phyloP scores from a whole-genome alignment of 2,329 filamentous ascomycete genomes.

The Conoideocrella luteorostrata region DNA sequence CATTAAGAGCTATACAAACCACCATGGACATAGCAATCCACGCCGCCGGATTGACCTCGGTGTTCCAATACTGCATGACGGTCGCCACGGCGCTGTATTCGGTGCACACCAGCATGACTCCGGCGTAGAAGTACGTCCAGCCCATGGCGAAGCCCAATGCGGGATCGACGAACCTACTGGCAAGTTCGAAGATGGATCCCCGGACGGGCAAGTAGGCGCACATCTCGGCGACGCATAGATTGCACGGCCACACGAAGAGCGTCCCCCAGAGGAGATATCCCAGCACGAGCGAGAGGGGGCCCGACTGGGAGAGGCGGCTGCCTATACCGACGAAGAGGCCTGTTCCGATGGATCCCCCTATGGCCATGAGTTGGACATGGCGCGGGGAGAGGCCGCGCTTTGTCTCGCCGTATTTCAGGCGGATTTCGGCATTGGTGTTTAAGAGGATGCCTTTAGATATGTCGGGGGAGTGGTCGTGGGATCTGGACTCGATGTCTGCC shows the following conservation, averaged over 20 bases:
- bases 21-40: no score
- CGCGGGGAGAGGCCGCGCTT: conserved; percentile 29
- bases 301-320: conserved; percentile 33
- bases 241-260: conserved; percentile 37
- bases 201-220: conserved; percentile 48
- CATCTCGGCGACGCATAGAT: conserved; percentile 50
- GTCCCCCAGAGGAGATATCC: conserved; percentile 39
- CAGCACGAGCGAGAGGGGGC: conserved; percentile 37
- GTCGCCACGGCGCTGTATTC: conserved; percentile 39
- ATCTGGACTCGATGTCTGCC: no score
- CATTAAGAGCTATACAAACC: conserved; percentile 40
- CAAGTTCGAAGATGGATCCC: conserved; percentile 49
- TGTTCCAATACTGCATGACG: conserved; percentile 37
- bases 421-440: background rate
- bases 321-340: conserved; percentile 41
- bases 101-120: conserved; percentile 38
- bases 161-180: conserved; percentile 48
- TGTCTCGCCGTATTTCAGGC: conserved; percentile 24
- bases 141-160: conserved; percentile 50
- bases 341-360: conserved; percentile 40
- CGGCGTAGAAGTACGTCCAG: conserved; percentile 45
- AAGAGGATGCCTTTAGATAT: background rate
- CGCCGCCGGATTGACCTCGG: no score
- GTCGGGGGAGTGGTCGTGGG: no score
- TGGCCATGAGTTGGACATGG: conserved; percentile 44